These are phyloP conservation scores for Candida tallmaniae DNA, from an alignment of 805 yeast genomes.

Conservation along the genomic window DNA sequence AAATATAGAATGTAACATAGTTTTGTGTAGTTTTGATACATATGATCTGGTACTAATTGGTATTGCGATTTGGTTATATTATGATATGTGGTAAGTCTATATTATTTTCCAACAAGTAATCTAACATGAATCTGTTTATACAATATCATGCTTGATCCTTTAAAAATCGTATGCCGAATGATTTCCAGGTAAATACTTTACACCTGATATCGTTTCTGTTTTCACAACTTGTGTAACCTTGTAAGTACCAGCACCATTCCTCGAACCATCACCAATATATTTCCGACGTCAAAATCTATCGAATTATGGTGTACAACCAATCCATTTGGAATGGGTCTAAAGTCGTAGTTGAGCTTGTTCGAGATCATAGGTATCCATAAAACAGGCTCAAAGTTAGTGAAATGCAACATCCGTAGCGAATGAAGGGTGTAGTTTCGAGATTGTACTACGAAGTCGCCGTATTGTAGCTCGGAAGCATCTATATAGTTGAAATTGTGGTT, in stretches of 20 bases:
- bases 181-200: too few relatives aligned
- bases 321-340: neutral
- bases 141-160: too few relatives aligned
- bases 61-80: too few relatives aligned
- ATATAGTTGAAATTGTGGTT: neutral
- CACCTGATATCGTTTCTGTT: neutral
- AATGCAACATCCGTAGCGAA: neutral
- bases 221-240: neutral
- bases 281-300: neutral
- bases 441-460: neutral
- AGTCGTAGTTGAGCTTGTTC: neutral
- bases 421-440: neutral
- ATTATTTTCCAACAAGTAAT: too few relatives aligned
- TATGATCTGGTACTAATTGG: too few relatives aligned
- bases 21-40: too few relatives aligned
- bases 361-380: neutral
- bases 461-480: neutral
- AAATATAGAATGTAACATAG: neutral
- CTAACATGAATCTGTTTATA: too few relatives aligned
- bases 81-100: too few relatives aligned
- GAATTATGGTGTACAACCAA: neutral
- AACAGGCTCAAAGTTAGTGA: neutral
- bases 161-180: too few relatives aligned
- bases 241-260: neutral
- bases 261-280: neutral